phyloP scores from a whole-genome alignment of 78 protist species.

The Protostelium mycophagum region DNA sequence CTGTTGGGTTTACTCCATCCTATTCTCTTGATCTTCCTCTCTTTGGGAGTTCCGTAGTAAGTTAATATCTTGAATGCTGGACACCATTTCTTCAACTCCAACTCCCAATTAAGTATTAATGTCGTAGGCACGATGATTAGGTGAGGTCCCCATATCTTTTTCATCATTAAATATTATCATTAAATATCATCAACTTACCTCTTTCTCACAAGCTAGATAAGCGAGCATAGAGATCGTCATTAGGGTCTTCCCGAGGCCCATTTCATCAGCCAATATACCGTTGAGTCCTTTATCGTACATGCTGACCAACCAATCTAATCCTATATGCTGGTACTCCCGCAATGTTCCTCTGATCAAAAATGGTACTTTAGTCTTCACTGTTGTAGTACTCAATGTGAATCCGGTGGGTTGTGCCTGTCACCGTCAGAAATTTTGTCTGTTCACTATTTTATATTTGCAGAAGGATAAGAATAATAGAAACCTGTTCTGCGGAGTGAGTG shows the following conservation, averaged over 20 bases:
- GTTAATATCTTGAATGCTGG: conserved; percentile 89
- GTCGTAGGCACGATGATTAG: conserved; percentile 89
- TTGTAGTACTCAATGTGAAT: conserved; percentile 61
- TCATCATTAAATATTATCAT: no score
- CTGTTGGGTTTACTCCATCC: conserved; percentile 85
- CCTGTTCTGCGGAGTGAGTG: conserved; percentile 1
- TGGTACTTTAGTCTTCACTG: conserved; percentile 75
- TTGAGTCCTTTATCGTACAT: conserved; percentile 81
- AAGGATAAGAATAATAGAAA: neutral
- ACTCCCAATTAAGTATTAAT: conserved; percentile 86
- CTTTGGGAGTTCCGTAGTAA: conserved; percentile 82
- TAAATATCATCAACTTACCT: no score
- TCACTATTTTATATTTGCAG: no score
- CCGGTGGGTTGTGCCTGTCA: conserved; percentile 71
- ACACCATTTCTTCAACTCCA: conserved; percentile 88
- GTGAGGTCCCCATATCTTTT: conserved; percentile 90
- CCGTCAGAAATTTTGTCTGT: neutral
- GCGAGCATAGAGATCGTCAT: conserved; percentile 90
- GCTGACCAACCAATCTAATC: conserved; percentile 87
- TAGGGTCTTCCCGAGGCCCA: conserved; percentile 93
- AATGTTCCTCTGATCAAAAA: conserved; percentile 50
- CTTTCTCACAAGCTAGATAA: conserved; percentile 76
- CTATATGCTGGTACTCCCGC: conserved; percentile 91
- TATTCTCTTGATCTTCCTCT: conserved; percentile 73
- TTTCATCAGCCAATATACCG: conserved; percentile 95